Evolutionary conservation across 768 basidiomycete genomes (phyloP), one percentile per base, ranked within the genome.

Genomic region (Pisolithus albus): DNA sequence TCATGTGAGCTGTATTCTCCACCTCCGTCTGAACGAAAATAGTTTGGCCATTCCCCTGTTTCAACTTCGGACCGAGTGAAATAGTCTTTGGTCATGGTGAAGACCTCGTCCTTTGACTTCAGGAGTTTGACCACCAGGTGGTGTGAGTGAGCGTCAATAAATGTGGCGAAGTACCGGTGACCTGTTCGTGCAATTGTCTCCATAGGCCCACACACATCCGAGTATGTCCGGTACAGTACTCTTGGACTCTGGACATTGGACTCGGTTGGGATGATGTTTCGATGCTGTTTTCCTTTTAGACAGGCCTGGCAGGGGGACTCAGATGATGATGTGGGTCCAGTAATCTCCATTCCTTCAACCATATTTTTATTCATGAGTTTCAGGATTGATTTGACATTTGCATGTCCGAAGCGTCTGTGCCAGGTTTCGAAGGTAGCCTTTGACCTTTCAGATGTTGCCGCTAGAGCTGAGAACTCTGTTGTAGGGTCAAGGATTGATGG

Each of bases 261-360:
- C 24, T 48, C 7, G 11, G 57, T 54, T 2, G 49, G 55, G 30
- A 62, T 58, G 1, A 49, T 39, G 15, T 50, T 28, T 4, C 50
- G 48, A 0, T 57, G 21, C 39, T 65, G 61, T 47, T 66, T 68
- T 15, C 62, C 62, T 34, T 58, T 30, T 7, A 62, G 52, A 47
- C 64, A 63, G 7, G 56, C 36, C 26, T 37, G 49, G 42, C 65
- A 66, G 7, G 37, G 11, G 0, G 19, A 42, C 5, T 52, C 43
- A 7, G 34, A 24, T 3, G 39, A 40, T 16, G 5, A 28, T 13
- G 16, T 10, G 13, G 30, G 30, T 1, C 39, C 47, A 9, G 10
- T 23, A 23, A 48, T 23, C 21, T 49, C 40, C 47, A 52, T 51
- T 0, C 54, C 39, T 2, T 7, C 48, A 9, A 55, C 54, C 51